Evolutionary conservation across 2,329 filamentous ascomycete species (phyloP).

Genomic region (Shiraia sp.): DNA sequence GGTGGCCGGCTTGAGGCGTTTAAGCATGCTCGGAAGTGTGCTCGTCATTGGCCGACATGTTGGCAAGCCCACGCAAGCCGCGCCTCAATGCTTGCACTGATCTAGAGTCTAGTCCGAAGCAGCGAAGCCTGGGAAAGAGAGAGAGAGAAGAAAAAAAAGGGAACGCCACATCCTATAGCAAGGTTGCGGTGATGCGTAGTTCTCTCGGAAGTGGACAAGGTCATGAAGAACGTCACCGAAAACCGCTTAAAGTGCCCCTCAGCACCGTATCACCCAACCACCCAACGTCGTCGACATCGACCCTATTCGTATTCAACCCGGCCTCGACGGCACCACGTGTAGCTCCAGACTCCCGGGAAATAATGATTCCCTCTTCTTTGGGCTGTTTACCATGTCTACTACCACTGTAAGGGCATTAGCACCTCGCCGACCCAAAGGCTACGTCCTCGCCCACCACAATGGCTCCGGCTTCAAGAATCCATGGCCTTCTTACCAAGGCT

Average conservation of each 20-base stretch:
- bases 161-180: too few relatives aligned
- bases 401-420: slow-evolving; percentile 19
- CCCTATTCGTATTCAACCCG: too few relatives aligned
- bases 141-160: too few relatives aligned
- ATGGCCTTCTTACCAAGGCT: slow-evolving; percentile 50
- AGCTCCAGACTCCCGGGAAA: too few relatives aligned
- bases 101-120: slow-evolving; percentile 16
- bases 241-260: too few relatives aligned
- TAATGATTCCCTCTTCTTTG: slow-evolving; percentile 22
- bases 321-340: too few relatives aligned
- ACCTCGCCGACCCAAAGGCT: slow-evolving; percentile 21
- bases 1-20: slow-evolving; percentile 20
- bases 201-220: too few relatives aligned
- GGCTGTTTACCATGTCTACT: slow-evolving; percentile 9
- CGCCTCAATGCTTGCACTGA: slow-evolving; percentile 18
- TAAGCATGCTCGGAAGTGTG: slow-evolving; percentile 31
- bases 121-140: slow-evolving; percentile 5
- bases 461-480: slow-evolving; percentile 54
- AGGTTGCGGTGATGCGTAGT: too few relatives aligned
- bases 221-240: too few relatives aligned
- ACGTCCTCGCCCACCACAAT: slow-evolving; percentile 47
- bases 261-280: too few relatives aligned
- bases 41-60: slow-evolving; percentile 32
- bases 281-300: too few relatives aligned
- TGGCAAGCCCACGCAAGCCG: slow-evolving; percentile 27